phyloP scores from a whole-genome alignment of 805 yeast genomes.

The Candida nitratophila region DNA sequence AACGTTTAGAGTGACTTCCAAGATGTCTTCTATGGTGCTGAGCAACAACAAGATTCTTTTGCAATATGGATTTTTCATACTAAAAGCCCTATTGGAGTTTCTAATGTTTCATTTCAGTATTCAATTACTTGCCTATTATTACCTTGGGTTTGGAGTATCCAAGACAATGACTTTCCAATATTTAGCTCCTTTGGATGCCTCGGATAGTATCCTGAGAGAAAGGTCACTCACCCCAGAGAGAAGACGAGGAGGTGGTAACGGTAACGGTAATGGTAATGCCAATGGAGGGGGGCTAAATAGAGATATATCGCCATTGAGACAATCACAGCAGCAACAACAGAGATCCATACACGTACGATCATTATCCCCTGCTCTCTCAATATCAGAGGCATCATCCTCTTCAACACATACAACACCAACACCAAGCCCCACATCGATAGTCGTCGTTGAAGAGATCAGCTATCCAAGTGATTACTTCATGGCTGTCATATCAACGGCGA shows the following conservation, averaged over 20 bases:
- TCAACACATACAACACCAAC: conserved; percentile 5
- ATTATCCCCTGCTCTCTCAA: too few relatives aligned
- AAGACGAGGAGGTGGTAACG: too few relatives aligned
- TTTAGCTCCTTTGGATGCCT: not conserved
- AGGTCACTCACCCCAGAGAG: not conserved
- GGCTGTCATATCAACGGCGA: conserved; percentile 54
- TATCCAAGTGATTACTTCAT: conserved; percentile 24
- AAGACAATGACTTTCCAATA: conserved; percentile 14
- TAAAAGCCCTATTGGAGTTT: conserved; percentile 37
- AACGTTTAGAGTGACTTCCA: conserved; percentile 14
- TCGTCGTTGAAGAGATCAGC: conserved; percentile 20
- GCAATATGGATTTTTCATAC: conserved; percentile 53
- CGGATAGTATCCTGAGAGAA: not conserved
- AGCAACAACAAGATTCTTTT: conserved; percentile 29
- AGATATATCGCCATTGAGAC: not conserved
- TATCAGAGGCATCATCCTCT: conserved; percentile 2
- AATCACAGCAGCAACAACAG: not conserved
- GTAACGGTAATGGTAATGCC: too few relatives aligned
- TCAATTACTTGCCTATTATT: conserved; percentile 25
- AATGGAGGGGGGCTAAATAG: not conserved
- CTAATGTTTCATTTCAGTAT: conserved; percentile 17
- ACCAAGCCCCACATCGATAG: not conserved
- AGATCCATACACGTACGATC: not conserved
- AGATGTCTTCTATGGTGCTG: conserved; percentile 22
- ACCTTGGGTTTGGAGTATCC: conserved; percentile 25